phyloP scores from a whole-genome alignment of 495 filamentous ascomycete species.

The Lophiostoma macrostomum region DNA sequence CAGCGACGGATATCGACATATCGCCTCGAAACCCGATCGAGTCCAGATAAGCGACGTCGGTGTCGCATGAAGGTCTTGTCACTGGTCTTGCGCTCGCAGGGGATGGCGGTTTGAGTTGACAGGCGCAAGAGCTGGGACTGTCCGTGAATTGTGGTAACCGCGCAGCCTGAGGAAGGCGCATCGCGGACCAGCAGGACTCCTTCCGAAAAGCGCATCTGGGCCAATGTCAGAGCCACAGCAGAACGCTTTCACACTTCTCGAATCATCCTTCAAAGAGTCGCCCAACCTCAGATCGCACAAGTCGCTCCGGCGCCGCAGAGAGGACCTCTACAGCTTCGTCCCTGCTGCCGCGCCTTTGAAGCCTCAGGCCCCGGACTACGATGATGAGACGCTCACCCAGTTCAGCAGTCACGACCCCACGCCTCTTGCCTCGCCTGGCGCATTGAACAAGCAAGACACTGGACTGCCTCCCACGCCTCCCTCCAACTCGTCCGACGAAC shows the following conservation, averaged over 20 bases:
- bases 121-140: no score
- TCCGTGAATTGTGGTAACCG: background rate
- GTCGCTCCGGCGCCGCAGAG: slow-evolving; percentile 8
- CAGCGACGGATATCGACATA: no score
- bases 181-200: background rate
- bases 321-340: slow-evolving; percentile 13
- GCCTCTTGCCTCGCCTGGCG: slow-evolving; percentile 17
- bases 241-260: slow-evolving; percentile 22
- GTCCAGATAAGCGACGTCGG: no score
- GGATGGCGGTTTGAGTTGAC: slow-evolving; percentile 6
- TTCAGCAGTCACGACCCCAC: slow-evolving; percentile 8
- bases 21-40: no score
- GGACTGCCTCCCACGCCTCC: slow-evolving; percentile 33
- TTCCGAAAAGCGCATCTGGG: no score
- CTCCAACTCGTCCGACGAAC: slow-evolving; percentile 23
- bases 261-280: slow-evolving; percentile 18
- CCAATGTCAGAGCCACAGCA: slow-evolving; percentile 17
- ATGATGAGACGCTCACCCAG: slow-evolving; percentile 21
- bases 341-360: slow-evolving; percentile 20
- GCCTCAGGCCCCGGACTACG: background rate
- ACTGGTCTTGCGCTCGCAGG: background rate
- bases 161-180: background rate
- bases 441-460: slow-evolving; percentile 21
- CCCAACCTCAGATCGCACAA: slow-evolving; percentile 20
- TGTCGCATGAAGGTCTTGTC: no score